Base-by-base conservation (phyloP, 768 basidiomycete genomes). In the Paxillus rubicundulus region DNA sequence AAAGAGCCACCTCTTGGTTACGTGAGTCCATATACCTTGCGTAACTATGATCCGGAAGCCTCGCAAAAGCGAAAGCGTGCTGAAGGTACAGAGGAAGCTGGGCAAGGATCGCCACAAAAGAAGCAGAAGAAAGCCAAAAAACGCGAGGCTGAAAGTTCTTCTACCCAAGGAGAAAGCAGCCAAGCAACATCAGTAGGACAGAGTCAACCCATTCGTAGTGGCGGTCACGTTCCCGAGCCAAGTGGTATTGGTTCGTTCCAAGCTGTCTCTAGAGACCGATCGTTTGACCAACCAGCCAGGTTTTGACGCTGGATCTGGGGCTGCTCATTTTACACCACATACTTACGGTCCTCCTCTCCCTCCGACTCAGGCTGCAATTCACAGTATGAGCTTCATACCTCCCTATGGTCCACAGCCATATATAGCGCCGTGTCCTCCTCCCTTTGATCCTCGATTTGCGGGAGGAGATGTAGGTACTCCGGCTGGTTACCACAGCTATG, bases 1-100 rank as follows among this genome's bases (percentile, higher is more conserved):
- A 56, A 62, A 36, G 63, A 67, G 1, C 63, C 72, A 10, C 78
- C 81, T 1, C 59, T 69, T 21, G 76, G 70, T 13, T 79, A 82
- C 52, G 57, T 59, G 20, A 71, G 65, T 34, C 69, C 72, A 1
- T 74, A 74, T 57, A 72, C 49, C 21, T 21, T 69, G 34, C 32
- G 48, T 43, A 46, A 55, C 41, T 66, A 70, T 32, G 49, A 62
- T 34, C 65, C 65, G 7, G 70, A 65, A 45, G 44, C 49, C 47
- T 56, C 57, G 49, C 55, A 54, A 32, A 78, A 78, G 53, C 72
- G 77, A 34, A 75, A 74, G 56, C 67, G 69, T 27, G 56, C 59
- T 5, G 67, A 63, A 24, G 59, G 53, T 45, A 20, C 38, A 6
- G 58, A 69, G 41, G 67, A 47, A 42, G 16, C 20, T 7, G 58